These are phyloP conservation scores for Salvia hispanica DNA, from an alignment of 257 asterid genomes.

Conservation along the genomic window DNA sequence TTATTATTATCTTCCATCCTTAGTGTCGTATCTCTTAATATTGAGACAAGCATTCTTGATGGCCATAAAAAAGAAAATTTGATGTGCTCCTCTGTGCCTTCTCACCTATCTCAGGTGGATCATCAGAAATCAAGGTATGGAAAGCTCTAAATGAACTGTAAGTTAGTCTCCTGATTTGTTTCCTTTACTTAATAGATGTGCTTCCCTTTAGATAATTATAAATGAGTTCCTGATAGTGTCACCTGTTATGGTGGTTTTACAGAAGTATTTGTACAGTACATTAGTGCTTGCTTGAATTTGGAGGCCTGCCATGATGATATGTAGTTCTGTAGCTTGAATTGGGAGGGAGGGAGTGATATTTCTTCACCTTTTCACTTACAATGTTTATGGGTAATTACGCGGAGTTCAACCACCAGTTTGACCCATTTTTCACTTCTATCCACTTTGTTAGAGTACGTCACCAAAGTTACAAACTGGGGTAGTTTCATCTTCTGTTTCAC, in stretches of 20 bases:
- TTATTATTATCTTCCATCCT: slow-evolving; percentile 28
- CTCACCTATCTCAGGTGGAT: slow-evolving; percentile 48
- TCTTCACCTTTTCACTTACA: slow-evolving; percentile 28
- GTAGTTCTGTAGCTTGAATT: slow-evolving; percentile 12
- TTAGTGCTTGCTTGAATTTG: slow-evolving; percentile 27
- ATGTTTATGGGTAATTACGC: slow-evolving; percentile 20
- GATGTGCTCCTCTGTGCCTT: slow-evolving; percentile 31
- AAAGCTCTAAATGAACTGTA: slow-evolving; percentile 53
- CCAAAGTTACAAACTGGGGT: slow-evolving; percentile 47
- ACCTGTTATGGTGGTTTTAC: slow-evolving; percentile 29
- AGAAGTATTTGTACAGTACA: slow-evolving; percentile 19
- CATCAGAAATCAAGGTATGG: slow-evolving; percentile 80
- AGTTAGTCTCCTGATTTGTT: slow-evolving; percentile 36
- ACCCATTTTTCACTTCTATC: slow-evolving; percentile 27
- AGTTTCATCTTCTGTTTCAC: slow-evolving; percentile 46
- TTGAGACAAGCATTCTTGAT: slow-evolving; percentile 20
- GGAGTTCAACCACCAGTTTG: slow-evolving; percentile 27
- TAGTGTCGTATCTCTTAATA: background rate
- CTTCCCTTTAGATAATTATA: slow-evolving; percentile 23
- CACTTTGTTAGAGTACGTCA: slow-evolving; percentile 51
- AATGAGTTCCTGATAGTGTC: slow-evolving; percentile 22
- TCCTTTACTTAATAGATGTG: slow-evolving; percentile 16
- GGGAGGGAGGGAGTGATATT: slow-evolving; percentile 25
- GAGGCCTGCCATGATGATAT: slow-evolving; percentile 18
- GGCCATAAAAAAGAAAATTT: slow-evolving; percentile 6